Base-by-base conservation (phyloP, 2,329 filamentous ascomycete species). In the Trichoderma atroviride region DNA sequence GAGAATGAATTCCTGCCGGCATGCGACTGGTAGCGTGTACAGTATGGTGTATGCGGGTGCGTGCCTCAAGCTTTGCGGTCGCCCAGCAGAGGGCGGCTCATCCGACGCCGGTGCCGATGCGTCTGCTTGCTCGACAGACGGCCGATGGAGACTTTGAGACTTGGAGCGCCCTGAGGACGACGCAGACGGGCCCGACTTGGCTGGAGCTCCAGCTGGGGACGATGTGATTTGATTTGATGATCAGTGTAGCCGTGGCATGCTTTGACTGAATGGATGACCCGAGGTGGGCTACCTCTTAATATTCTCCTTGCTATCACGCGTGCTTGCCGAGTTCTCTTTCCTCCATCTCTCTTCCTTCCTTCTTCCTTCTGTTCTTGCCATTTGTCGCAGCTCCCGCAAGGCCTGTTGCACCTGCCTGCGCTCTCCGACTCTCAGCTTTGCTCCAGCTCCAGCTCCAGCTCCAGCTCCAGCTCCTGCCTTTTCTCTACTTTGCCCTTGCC, bases 21-120 rank as follows among this genome's bases (percentile, higher is more conserved):
- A 59, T 27, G n/a, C 52, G 27, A 50, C 50, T 37, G 13, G 63
- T 33, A 56, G 37, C 52, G 24, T 33, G 27, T 27, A 27, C 27
- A 27, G 27, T 27, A 27, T 27, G 27, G 31, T 33, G 29, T 43
- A 33, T 58, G 63, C 63, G 40, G 53, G 59, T 43, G 58, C 59
- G 37, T 57, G 52, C 52, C 33, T 53, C 27, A 52, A 31, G 35
- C 56, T 59, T 24, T 59, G 33, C 33, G 33, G 3, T 22, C 56
- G 35, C 56, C 56, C 29, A 52, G 33, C 37, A 40, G 37, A 40
- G 61, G 50, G 57, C 65, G 65, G 65, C 65, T 68, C 65, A 64
- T 69, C 67, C 67, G 67, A 63, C 29, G 53, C 63, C 53, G 58
- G 31, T 56, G 53, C 63, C 63, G 37, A 57, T 58, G 37, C 10